Percentiles rank a stretch among this genome's conserved stretches.
These are phyloP conservation scores for Pisolithus microcarpus DNA, from an alignment of 768 basidiomycete species.

Conservation along the genomic window DNA sequence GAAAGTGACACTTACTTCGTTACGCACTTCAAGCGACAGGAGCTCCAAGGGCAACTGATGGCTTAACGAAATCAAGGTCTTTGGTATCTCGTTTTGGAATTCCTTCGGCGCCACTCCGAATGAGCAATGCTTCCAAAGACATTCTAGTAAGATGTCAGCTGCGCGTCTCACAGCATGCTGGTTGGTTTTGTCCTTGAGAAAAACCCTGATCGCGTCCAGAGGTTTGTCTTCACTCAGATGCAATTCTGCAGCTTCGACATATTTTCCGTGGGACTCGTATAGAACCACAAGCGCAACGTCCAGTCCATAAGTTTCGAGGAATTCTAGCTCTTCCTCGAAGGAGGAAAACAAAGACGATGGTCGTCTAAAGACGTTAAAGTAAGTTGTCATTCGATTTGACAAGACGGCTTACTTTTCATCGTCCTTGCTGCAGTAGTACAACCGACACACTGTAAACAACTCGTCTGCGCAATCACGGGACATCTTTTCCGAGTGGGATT, in stretches of 20 bases:
- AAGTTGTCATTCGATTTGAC: background rate
- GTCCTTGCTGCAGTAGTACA: constrained; percentile 35
- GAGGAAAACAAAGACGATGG: constrained; percentile 43
- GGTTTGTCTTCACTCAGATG: constrained; percentile 42
- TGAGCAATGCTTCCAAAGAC: constrained; percentile 41
- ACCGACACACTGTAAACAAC: constrained; percentile 37
- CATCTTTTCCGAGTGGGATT: constrained; percentile 27
- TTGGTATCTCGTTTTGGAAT: constrained; percentile 4
- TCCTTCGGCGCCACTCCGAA: constrained; percentile 24
- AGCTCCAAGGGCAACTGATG: constrained; percentile 5
- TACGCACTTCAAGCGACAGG: constrained; percentile 1
- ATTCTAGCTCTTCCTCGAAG: constrained; percentile 48
- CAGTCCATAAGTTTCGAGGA: constrained; percentile 47
- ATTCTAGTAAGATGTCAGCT: constrained; percentile 32
- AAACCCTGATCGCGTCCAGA: constrained; percentile 39
- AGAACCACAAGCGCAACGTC: constrained; percentile 42
- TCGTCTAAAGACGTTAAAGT: constrained; percentile 32
- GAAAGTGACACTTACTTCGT: constrained; percentile 8
- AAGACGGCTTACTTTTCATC: too few relatives aligned
- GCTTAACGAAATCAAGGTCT: constrained; percentile 12
- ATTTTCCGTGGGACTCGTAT: constrained; percentile 35
- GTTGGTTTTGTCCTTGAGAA: constrained; percentile 31
- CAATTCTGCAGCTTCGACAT: constrained; percentile 45
- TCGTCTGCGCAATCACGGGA: constrained; percentile 22
- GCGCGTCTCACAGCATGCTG: constrained; percentile 29